Conservation (phyloP, 441 rosid species). For the Populus tomentosa region DNA sequence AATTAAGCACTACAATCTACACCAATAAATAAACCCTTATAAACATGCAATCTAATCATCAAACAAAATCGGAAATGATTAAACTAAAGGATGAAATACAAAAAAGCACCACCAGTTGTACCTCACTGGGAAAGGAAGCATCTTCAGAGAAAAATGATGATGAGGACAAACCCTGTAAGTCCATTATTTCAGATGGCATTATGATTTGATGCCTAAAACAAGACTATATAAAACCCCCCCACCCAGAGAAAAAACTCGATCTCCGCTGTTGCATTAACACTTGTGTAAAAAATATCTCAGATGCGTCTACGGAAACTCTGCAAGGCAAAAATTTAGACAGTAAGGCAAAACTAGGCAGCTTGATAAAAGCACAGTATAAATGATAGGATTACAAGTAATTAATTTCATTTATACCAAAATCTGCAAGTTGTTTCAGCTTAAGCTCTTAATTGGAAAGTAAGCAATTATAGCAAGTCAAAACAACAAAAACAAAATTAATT, state of each 20-base stretch:
- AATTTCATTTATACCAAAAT: background rate
- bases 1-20: background rate
- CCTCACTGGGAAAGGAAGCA: slow-evolving; percentile 32
- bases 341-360: background rate
- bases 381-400: slow-evolving; percentile 7
- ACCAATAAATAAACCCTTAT: background rate
- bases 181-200: slow-evolving; percentile 43
- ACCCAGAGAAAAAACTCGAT: background rate
- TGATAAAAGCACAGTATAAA: background rate
- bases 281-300: background rate
- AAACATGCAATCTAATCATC: background rate
- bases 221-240: background rate
- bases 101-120: slow-evolving; percentile 12
- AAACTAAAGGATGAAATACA: background rate
- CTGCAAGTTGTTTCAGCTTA: background rate
- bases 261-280: slow-evolving; percentile 2
- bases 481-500: slow-evolving; percentile 5
- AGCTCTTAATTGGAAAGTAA: slow-evolving; percentile 21
- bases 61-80: background rate
- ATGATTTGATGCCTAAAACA: slow-evolving; percentile 5
- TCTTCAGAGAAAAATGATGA: slow-evolving; percentile 36
- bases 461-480: slow-evolving; percentile 1
- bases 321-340: slow-evolving; percentile 8
- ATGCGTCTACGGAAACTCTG: slow-evolving; percentile 9
- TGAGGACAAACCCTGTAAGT: slow-evolving; percentile 33